These are phyloP conservation scores for Ustilago cynodontis DNA, from an alignment of 1,284 basidiomycete genomes.

Conservation along the genomic window DNA sequence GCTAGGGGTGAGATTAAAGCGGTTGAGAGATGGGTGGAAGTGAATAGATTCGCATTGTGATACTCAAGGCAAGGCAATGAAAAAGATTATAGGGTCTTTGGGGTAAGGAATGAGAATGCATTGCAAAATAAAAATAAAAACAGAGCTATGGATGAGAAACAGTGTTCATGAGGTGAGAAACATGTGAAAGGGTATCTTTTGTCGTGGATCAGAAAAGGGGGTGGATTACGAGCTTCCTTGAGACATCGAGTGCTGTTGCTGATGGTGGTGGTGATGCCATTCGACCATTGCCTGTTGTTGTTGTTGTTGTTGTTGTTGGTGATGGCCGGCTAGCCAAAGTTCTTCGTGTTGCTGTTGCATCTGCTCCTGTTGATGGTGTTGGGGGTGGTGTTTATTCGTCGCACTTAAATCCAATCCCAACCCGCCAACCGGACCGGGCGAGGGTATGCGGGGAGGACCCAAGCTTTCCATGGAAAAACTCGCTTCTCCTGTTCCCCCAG, in stretches of 20 bases:
- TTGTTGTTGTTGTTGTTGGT: neutral
- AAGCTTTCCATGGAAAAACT: conserved; percentile 1
- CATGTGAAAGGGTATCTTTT: neutral
- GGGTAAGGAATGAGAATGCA: too few species aligned
- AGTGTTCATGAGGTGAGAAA: too few species aligned
- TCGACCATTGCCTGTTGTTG: neutral
- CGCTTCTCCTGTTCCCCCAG: neutral
- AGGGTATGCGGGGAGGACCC: neutral
- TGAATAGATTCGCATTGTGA: neutral
- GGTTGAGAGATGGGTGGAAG: conserved; percentile 26
- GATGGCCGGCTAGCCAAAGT: neutral
- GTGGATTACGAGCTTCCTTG: neutral
- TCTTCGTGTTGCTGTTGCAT: neutral
- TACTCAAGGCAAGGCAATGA: too few species aligned
- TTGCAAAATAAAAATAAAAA: too few species aligned
- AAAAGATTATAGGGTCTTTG: too few species aligned
- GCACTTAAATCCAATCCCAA: neutral
- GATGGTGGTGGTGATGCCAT: conserved; percentile 5
- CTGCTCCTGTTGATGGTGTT: neutral
- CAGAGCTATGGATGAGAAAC: too few species aligned
- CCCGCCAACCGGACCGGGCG: neutral
- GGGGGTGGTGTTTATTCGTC: neutral
- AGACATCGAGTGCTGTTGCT: neutral
- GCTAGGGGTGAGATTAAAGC: conserved; percentile 3
- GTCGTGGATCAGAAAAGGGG: neutral